Percentiles rank a stretch among this genome's conserved stretches.
Conservation (phyloP, 495 filamentous ascomycete genomes). For the Lentithecium fluviatile region DNA sequence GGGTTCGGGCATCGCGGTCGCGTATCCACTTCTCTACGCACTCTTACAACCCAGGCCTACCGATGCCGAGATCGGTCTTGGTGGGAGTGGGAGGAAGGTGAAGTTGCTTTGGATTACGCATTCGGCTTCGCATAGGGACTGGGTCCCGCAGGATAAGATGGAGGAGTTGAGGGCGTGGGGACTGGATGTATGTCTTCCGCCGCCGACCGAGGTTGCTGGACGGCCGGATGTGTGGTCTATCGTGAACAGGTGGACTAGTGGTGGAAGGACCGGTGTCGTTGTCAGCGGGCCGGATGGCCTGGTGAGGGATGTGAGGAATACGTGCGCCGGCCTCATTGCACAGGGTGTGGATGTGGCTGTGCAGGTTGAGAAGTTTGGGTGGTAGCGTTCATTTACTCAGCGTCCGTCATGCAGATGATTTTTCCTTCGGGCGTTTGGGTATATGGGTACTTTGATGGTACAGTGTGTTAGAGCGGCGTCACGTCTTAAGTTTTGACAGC, state of each 20-base stretch:
- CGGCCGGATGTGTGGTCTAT: conserved; percentile 50
- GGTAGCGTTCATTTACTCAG: conserved; percentile 18
- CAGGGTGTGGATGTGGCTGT: conserved; percentile 34
- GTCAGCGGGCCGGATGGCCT: conserved; percentile 57
- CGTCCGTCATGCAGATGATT: no score
- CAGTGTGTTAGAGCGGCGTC: no score
- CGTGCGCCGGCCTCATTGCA: conserved; percentile 48
- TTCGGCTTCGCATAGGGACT: conserved; percentile 49
- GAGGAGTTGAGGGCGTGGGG: conserved; percentile 48
- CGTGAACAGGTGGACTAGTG: conserved; percentile 41
- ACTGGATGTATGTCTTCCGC: conserved; percentile 51
- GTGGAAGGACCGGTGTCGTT: conserved; percentile 48
- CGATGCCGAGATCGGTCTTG: background rate
- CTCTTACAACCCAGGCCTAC: conserved; percentile 23
- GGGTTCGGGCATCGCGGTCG: conserved; percentile 62
- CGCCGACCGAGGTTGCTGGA: conserved; percentile 52
- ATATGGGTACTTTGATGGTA: no score
- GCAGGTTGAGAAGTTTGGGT: conserved; percentile 43
- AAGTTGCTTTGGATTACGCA: conserved; percentile 60
- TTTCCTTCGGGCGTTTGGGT: no score
- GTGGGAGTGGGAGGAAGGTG: conserved; percentile 38
- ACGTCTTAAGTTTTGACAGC: no score
- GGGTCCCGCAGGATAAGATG: conserved; percentile 51
- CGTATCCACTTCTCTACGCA: conserved; percentile 51
- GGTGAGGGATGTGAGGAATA: conserved; percentile 53